These are phyloP conservation scores for Schizophyllum commune DNA, from an alignment of 1,284 basidiomycete genomes.

Conservation along the genomic window DNA sequence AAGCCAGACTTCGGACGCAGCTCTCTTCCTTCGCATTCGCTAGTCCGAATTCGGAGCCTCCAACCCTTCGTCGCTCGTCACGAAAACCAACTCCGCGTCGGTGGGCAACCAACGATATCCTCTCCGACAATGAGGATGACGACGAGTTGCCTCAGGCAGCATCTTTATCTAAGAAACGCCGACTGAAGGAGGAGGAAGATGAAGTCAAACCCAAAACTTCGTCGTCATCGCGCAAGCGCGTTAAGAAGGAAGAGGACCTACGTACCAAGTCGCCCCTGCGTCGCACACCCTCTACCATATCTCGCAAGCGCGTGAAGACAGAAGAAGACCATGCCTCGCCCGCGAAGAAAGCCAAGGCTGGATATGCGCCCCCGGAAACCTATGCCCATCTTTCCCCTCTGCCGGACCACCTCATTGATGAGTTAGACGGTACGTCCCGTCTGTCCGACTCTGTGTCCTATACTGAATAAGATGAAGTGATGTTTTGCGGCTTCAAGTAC, in stretches of 20 bases:
- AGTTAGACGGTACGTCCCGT: conserved; percentile 34
- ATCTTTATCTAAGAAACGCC: neutral
- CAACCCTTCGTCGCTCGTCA: neutral
- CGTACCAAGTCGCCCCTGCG: too few species aligned
- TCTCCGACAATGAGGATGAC: neutral
- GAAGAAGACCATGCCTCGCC: neutral
- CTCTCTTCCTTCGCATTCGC: neutral
- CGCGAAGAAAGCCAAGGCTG: conserved; percentile 25
- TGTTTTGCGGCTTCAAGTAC: conserved; percentile 66
- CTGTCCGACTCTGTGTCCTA: neutral
- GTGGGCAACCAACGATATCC: neutral
- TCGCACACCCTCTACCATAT: too few species aligned
- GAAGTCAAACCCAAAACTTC: neutral
- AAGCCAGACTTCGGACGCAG: neutral
- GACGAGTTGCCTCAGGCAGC: neutral
- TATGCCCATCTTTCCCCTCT: conserved; percentile 38
- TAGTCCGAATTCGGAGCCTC: neutral
- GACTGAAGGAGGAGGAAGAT: neutral
- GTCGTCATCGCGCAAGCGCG: neutral
- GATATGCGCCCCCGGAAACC: conserved; percentile 38
- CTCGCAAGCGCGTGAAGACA: neutral
- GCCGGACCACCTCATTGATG: conserved; percentile 31
- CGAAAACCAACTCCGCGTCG: neutral
- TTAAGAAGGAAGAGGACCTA: neutral
- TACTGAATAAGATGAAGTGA: conserved; percentile 27